phyloP scores from a whole-genome alignment of 306 rosid species.

The Prunus mume region DNA sequence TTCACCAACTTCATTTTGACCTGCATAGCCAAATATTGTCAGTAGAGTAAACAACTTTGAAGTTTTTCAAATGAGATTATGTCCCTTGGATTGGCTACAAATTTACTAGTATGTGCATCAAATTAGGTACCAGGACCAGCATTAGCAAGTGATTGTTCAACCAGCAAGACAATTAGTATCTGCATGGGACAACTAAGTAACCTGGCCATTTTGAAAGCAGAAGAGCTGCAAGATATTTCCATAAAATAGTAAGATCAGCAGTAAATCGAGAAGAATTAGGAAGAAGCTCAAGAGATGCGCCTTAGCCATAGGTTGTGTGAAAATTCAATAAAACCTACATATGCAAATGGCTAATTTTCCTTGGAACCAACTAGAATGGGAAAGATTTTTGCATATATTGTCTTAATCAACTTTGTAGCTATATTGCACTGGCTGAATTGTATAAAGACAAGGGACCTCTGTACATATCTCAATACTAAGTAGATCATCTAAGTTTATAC shows the following conservation, averaged over 20 bases:
- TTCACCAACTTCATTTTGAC: conserved; percentile 79
- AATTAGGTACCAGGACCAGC: neutral
- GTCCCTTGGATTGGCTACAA: neutral
- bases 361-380: neutral
- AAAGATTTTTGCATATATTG: neutral
- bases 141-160: neutral
- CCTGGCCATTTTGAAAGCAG: neutral
- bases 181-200: neutral
- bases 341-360: neutral
- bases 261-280: neutral
- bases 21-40: conserved; percentile 48
- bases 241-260: neutral
- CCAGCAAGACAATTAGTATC: neutral
- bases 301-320: neutral
- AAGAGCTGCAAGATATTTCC: neutral
- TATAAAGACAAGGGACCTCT: neutral
- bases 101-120: neutral
- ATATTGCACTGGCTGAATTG: neutral
- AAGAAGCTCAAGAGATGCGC: neutral
- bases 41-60: conserved; percentile 10
- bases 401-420: neutral
- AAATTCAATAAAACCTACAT: neutral
- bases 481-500: neutral
- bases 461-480: neutral
- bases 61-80: neutral